phyloP scores from a whole-genome alignment of 2,329 filamentous ascomycete species.

The Macrophomina phaseolina region DNA sequence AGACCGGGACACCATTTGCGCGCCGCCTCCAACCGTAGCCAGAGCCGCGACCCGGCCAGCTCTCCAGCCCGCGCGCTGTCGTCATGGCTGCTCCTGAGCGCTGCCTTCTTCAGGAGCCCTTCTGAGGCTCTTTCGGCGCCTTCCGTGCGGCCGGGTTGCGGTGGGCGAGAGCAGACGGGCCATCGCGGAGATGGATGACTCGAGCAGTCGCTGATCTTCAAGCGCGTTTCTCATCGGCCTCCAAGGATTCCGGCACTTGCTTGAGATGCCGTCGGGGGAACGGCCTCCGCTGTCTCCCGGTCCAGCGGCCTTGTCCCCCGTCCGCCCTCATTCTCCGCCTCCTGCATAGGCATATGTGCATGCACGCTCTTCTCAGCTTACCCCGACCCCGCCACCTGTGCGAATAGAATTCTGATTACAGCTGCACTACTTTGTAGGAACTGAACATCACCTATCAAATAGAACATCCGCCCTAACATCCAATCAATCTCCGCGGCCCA shows the following conservation, averaged over 20 bases:
- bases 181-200: neutral
- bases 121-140: neutral
- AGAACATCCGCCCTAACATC: neutral
- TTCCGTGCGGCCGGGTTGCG: neutral
- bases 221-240: too few relatives aligned
- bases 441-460: neutral
- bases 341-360: neutral
- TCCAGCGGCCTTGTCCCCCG: neutral
- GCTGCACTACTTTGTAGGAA: constrained; percentile 3
- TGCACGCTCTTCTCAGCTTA: constrained; percentile 22
- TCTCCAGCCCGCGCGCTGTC: too few relatives aligned
- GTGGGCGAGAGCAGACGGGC: neutral
- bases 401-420: constrained; percentile 5
- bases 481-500: neutral
- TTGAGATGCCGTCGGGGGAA: neutral
- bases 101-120: too few relatives aligned
- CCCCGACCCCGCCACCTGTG: neutral
- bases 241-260: neutral
- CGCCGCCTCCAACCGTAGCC: neutral
- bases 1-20: neutral
- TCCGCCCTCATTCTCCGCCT: neutral
- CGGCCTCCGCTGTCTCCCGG: too few relatives aligned
- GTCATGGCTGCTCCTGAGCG: too few relatives aligned
- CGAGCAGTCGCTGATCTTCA: neutral
- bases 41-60: too few relatives aligned